Conservation (phyloP, 2,329 filamentous ascomycete genomes). For the Chaetomiaceae sp. region DNA sequence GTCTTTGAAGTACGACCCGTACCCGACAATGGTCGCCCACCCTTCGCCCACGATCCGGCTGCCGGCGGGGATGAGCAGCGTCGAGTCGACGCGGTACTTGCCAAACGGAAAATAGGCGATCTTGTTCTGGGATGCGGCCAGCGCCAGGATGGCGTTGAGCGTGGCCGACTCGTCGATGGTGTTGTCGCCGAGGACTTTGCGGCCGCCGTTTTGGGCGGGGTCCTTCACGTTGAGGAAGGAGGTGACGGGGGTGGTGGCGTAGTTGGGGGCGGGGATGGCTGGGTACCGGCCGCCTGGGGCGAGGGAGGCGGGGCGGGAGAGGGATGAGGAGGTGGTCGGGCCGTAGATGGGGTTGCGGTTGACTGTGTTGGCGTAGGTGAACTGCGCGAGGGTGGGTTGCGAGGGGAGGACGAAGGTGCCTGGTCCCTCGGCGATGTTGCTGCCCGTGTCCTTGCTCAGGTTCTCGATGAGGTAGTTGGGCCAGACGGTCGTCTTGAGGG, state of each 20-base stretch:
- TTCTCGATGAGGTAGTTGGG: conserved; percentile 43
- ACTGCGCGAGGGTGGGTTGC: conserved; percentile 36
- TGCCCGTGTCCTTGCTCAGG: conserved; percentile 37
- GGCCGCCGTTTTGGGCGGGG: conserved; percentile 35
- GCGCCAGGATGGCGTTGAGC: conserved; percentile 37
- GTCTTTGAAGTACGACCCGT: conserved; percentile 47
- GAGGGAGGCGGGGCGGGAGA: conserved; percentile 33
- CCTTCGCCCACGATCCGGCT: conserved; percentile 51
- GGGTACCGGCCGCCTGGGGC: conserved; percentile 37
- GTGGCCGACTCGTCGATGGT: conserved; percentile 35
- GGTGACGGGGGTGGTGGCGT: conserved; percentile 31
- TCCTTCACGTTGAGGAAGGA: conserved; percentile 42
- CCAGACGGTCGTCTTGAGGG: conserved; percentile 34
- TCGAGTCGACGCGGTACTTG: conserved; percentile 49
- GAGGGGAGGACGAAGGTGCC: conserved; percentile 31
- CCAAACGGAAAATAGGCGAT: conserved; percentile 54
- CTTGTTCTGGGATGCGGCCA: conserved; percentile 36
- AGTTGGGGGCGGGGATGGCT: conserved; percentile 38
- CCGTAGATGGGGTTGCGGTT: conserved; percentile 38
- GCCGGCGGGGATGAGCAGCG: conserved; percentile 45
- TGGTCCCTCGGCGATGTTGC: conserved; percentile 34
- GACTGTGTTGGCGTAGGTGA: conserved; percentile 41
- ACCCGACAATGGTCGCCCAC: conserved; percentile 49
- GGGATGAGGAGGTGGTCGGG: conserved; percentile 30
- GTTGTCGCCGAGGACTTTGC: conserved; percentile 36